These are phyloP conservation scores for Onygena corvina DNA, from an alignment of 2,329 filamentous ascomycete species.

Conservation along the genomic window DNA sequence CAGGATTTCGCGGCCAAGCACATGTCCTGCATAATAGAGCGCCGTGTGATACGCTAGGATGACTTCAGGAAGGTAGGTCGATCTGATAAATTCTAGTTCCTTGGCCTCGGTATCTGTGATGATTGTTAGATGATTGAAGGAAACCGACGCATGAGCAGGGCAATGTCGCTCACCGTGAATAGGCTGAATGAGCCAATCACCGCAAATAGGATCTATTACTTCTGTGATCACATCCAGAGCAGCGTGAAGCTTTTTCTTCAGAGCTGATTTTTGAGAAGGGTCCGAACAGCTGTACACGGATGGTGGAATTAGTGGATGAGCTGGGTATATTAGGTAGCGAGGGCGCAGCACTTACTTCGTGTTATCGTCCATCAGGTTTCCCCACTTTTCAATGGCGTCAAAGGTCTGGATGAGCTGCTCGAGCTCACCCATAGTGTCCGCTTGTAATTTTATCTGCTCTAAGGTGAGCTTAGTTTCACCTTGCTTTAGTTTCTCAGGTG, in stretches of 20 bases:
- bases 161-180: slow-evolving; percentile 42
- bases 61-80: slow-evolving; percentile 72
- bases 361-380: slow-evolving; percentile 40
- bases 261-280: slow-evolving; percentile 35
- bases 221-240: slow-evolving; percentile 45
- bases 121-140: not conserved
- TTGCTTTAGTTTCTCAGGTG: slow-evolving; percentile 15
- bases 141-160: not conserved
- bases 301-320: not conserved
- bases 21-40: slow-evolving; percentile 64
- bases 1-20: slow-evolving; percentile 61
- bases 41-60: slow-evolving; percentile 72
- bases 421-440: slow-evolving; percentile 47
- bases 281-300: slow-evolving; percentile 14
- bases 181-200: slow-evolving; percentile 48
- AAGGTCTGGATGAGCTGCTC: slow-evolving; percentile 55
- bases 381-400: slow-evolving; percentile 56
- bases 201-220: slow-evolving; percentile 49
- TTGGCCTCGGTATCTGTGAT: slow-evolving; percentile 43
- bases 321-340: not conserved
- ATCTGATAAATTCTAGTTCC: slow-evolving; percentile 54
- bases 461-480: slow-evolving; percentile 12
- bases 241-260: slow-evolving; percentile 44
- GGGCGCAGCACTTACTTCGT: slow-evolving; percentile 27
- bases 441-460: slow-evolving; percentile 32